Conservation (phyloP, 768 basidiomycete genomes). For the Tricholoma sp. region DNA sequence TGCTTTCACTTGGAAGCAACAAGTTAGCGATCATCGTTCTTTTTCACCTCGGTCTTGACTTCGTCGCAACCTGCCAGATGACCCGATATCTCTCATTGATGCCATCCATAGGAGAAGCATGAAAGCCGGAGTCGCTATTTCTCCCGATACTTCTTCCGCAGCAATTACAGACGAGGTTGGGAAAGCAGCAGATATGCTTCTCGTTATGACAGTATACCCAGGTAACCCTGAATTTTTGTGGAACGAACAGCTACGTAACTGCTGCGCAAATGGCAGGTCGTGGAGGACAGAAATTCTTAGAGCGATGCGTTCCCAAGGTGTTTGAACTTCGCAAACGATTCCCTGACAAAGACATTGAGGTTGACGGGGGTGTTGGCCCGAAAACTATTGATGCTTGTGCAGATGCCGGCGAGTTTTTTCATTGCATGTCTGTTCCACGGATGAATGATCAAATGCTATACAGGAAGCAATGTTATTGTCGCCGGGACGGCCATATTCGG, state of each 20-base stretch:
- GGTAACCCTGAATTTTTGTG: conserved; percentile 35
- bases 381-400: conserved; percentile 87
- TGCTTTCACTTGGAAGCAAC: conserved; percentile 97
- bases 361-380: conserved; percentile 96
- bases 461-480: conserved; percentile 97
- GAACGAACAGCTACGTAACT: background rate
- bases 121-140: conserved; percentile 95
- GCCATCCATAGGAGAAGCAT: conserved; percentile 79
- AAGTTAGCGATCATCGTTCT: conserved; percentile 40
- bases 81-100: conserved; percentile 72
- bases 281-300: conserved; percentile 95
- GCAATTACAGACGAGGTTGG: conserved; percentile 85
- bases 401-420: conserved; percentile 59
- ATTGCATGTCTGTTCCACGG: background rate
- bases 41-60: background rate
- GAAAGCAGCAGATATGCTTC: conserved; percentile 84
- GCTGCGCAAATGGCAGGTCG: conserved; percentile 43
- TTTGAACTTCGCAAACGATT: conserved; percentile 84
- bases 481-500: conserved; percentile 95
- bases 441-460: background rate
- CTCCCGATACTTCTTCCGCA: conserved; percentile 86
- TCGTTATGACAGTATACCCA: conserved; percentile 98
- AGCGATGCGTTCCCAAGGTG: conserved; percentile 90
- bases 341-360: conserved; percentile 94
- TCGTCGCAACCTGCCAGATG: conserved; percentile 32